Evolutionary conservation across 495 filamentous ascomycete species (phyloP).

Genomic region (Tuber aestivum): DNA sequence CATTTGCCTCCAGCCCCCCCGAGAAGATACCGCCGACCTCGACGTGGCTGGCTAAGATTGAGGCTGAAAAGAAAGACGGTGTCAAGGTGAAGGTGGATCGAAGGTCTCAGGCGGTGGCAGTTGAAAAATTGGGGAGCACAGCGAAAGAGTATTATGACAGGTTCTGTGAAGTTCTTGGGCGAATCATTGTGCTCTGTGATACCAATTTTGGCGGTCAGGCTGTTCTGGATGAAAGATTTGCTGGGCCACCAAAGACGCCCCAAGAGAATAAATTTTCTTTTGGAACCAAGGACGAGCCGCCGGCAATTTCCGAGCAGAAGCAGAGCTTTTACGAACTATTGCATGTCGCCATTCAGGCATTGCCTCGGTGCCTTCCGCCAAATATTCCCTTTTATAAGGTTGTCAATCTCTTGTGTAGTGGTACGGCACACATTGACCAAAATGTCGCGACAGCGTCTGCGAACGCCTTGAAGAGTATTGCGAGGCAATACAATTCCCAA

Average conservation of each 20-base stretch:
- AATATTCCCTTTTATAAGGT: slow-evolving; percentile 90
- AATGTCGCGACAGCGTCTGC: slow-evolving; percentile 90
- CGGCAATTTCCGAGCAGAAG: slow-evolving; percentile 70
- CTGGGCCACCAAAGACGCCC: slow-evolving; percentile 82
- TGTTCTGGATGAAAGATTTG: slow-evolving; percentile 89
- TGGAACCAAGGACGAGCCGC: slow-evolving; percentile 66
- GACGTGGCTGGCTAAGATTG: slow-evolving; percentile 48
- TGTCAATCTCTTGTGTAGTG: slow-evolving; percentile 92
- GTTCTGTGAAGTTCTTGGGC: slow-evolving; percentile 91
- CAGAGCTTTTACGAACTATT: slow-evolving; percentile 94
- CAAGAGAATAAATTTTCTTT: slow-evolving; percentile 94
- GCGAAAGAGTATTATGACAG: slow-evolving; percentile 75
- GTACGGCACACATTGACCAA: slow-evolving; percentile 87
- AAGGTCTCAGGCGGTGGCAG: slow-evolving; percentile 68
- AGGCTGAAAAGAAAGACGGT: slow-evolving; percentile 42
- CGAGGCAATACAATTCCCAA: slow-evolving; percentile 85
- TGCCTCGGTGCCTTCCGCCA: slow-evolving; percentile 84
- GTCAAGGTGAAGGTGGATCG: slow-evolving; percentile 48
- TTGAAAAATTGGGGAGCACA: slow-evolving; percentile 63
- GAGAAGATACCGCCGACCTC: slow-evolving; percentile 52
- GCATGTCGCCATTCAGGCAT: slow-evolving; percentile 88
- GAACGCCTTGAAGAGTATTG: slow-evolving; percentile 90
- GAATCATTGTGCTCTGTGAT: slow-evolving; percentile 92
- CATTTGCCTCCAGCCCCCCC: slow-evolving; percentile 47
- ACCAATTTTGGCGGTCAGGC: slow-evolving; percentile 95